Conservation (phyloP, 2,329 filamentous ascomycete genomes). For the Trichoderma pleuroti region DNA sequence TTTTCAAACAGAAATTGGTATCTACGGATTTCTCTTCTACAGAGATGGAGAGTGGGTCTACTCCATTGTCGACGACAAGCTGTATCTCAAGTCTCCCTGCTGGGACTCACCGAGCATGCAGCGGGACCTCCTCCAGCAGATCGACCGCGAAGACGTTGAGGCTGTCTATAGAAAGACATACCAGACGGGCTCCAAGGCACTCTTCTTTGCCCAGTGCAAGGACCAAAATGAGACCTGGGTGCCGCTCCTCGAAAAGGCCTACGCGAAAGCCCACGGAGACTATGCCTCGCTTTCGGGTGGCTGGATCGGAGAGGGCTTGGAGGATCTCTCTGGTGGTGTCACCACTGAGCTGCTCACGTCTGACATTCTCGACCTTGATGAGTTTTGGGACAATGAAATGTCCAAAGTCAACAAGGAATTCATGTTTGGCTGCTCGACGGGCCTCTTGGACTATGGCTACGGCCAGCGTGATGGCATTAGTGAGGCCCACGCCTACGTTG, state of each 20-base stretch:
- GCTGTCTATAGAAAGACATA: constrained; percentile 67
- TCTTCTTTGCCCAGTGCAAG: constrained; percentile 74
- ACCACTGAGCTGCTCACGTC: constrained; percentile 65
- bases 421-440: constrained; percentile 67
- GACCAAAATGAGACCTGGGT: constrained; percentile 81
- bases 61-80: constrained; percentile 86
- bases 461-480: constrained; percentile 57
- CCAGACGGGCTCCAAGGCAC: constrained; percentile 70
- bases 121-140: constrained; percentile 69
- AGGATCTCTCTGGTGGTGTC: constrained; percentile 64
- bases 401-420: constrained; percentile 78
- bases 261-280: constrained; percentile 79
- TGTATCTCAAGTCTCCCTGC: constrained; percentile 77
- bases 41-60: constrained; percentile 89
- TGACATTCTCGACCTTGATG: constrained; percentile 73
- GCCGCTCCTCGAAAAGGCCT: constrained; percentile 76
- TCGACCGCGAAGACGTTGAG: constrained; percentile 70
- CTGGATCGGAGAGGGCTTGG: constrained; percentile 61
- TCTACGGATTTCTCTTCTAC: constrained; percentile 88
- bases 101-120: constrained; percentile 78
- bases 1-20: constrained; percentile 55
- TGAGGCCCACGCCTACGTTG: constrained; percentile 57
- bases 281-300: constrained; percentile 68
- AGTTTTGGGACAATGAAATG: constrained; percentile 80
- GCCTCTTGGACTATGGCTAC: constrained; percentile 60